Percentiles rank a stretch among this genome's conserved stretches.
These are phyloP conservation scores for Fusarium citri DNA, from an alignment of 2,329 filamentous ascomycete genomes.

Conservation along the genomic window DNA sequence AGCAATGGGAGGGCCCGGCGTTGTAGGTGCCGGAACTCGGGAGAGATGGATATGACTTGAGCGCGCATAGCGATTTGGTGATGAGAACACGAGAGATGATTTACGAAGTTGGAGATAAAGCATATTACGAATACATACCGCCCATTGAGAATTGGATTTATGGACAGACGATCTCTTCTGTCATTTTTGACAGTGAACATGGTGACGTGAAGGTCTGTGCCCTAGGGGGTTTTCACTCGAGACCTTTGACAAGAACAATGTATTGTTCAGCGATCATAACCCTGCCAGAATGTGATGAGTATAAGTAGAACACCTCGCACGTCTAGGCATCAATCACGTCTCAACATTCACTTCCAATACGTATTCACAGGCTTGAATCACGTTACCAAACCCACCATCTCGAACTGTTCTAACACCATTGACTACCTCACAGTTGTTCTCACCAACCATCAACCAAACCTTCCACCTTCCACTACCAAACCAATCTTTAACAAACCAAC, in stretches of 20 bases:
- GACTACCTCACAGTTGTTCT: neutral
- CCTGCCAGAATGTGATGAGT: neutral
- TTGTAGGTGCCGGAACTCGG: neutral
- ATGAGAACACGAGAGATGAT: constrained; percentile 35
- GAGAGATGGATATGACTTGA: neutral
- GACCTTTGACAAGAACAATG: neutral
- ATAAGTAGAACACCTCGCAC: neutral
- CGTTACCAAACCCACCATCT: neutral
- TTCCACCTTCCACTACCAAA: neutral
- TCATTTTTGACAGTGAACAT: neutral
- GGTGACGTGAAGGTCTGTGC: accelerated
- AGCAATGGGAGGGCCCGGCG: constrained; percentile 80
- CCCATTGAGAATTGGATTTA: neutral
- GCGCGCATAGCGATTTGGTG: neutral
- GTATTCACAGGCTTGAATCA: neutral
- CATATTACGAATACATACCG: neutral
- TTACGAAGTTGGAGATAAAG: constrained; percentile 6
- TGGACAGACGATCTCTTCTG: neutral
- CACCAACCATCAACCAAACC: neutral
- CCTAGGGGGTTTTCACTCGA: neutral
- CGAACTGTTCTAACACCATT: neutral
- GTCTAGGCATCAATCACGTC: neutral
- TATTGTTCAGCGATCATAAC: neutral
- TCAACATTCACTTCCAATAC: neutral
- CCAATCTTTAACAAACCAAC: too few relatives aligned